phyloP scores from a whole-genome alignment of 2,329 filamentous ascomycete species.

The Magnaporthales sp. region DNA sequence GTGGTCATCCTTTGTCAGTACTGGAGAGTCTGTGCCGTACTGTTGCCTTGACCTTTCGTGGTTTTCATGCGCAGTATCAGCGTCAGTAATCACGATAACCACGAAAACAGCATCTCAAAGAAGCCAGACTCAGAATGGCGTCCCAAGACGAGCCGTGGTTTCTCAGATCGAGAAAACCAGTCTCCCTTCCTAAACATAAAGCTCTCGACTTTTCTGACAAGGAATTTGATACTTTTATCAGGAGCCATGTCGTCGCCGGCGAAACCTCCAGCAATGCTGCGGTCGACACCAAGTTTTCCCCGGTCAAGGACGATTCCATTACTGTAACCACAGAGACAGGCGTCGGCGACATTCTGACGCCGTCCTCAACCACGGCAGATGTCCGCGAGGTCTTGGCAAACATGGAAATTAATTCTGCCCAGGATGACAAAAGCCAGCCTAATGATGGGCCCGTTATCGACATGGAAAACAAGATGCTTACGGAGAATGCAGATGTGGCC shows the following conservation, averaged over 20 bases:
- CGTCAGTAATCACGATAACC: no score
- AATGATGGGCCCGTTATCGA: slow-evolving; percentile 3
- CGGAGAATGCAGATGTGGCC: slow-evolving; percentile 41
- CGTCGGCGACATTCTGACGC: neutral
- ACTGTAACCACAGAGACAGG: slow-evolving; percentile 9
- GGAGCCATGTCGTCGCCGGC: slow-evolving; percentile 14
- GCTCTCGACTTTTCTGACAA: slow-evolving; percentile 21
- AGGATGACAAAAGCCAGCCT: neutral
- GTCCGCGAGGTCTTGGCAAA: slow-evolving; percentile 7
- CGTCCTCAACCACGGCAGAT: slow-evolving; percentile 9
- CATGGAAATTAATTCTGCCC: slow-evolving; percentile 3
- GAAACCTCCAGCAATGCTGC: neutral
- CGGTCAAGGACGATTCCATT: neutral
- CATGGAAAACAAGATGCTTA: slow-evolving; percentile 37
- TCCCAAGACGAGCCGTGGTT: slow-evolving; percentile 23
- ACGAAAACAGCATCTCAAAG: no score
- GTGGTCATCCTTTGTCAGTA: neutral
- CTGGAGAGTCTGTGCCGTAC: neutral
- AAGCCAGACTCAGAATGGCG: neutral
- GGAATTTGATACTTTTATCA: slow-evolving; percentile 25
- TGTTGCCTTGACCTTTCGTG: neutral
- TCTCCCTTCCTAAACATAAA: slow-evolving; percentile 27
- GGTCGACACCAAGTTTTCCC: neutral
- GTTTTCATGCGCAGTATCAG: no score
- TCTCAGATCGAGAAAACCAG: slow-evolving; percentile 27